Base-by-base conservation (phyloP, 441 rosid genomes). In the Jatropha multifida region DNA sequence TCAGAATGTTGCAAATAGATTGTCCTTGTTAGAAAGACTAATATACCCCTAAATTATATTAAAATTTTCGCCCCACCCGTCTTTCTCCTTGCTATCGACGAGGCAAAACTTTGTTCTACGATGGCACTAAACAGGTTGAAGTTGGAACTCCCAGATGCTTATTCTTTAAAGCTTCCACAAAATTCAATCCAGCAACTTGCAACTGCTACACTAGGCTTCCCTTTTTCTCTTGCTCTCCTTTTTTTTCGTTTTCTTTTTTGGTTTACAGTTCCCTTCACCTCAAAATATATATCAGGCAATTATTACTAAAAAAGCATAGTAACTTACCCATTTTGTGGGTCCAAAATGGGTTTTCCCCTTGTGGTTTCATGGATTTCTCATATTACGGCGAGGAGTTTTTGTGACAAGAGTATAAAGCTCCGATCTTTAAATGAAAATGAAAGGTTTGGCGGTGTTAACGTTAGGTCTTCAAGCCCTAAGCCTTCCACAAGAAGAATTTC, bases 331-430 rank as follows among this genome's bases (percentile, higher is more conserved):
- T 78, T 68, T 26, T 59, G 61, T 37, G 67, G 42, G 10, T 74
- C 41, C 60, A 71, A 72, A 61, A 88, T 88, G 91, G 90, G 83
- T 58, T 67, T 82, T 79, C 74, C 89, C 1, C 38, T 83, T 44
- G 69, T 82, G 79, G 81, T 81, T 81, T 85, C 82, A 2, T 70
- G 75, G 73, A 72, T 82, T 81, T 77, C 80, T 72, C 88, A 56
- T 54, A 59, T 76, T 81, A 70, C 75, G 15, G 67, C 64, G 11
- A 73, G 77, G 68, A 80, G 66, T 32, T 32, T 32, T 52, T 81
- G 74, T 54, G 74, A 65, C 2, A 73, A 26, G 37, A 59, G 65
- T 61, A 76, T 69, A 42, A 85, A 80, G 82, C 62, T 79, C 77
- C 80, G 37, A 72, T 77, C 83, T 80, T 85, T 79, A 7, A 23